Conservation (phyloP, 2,329 filamentous ascomycete genomes). For the Dactylonectria macrodidyma region DNA sequence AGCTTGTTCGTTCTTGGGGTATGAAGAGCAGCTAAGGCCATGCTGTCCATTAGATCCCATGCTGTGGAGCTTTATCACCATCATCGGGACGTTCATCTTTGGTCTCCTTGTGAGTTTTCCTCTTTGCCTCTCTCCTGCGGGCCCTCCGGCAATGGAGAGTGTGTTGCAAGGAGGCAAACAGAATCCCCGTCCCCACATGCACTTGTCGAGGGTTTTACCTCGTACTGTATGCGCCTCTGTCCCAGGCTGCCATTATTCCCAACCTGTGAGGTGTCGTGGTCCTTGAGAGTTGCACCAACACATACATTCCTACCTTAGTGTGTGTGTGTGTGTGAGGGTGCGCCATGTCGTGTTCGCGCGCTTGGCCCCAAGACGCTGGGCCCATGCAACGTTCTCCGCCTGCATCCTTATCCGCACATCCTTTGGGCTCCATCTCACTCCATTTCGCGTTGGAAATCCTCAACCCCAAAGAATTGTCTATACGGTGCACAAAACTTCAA, state of each 20-base stretch:
- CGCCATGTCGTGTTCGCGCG: slow-evolving; percentile 12
- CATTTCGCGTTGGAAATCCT: slow-evolving; percentile 31
- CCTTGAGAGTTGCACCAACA: slow-evolving; percentile 7
- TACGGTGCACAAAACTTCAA: slow-evolving; percentile 45
- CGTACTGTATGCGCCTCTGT: neutral
- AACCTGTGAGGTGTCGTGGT: neutral
- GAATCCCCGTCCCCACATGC: slow-evolving; percentile 41
- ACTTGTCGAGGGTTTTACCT: slow-evolving; percentile 33
- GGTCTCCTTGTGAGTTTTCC: too few species aligned
- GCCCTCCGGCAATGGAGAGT: slow-evolving; percentile 1
- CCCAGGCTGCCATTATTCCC: neutral
- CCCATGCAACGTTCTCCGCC: slow-evolving; percentile 23
- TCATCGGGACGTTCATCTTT: neutral
- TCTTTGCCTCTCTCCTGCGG: neutral
- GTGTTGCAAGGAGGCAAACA: neutral
- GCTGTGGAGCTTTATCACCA: slow-evolving; percentile 12
- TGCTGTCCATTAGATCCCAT: slow-evolving; percentile 18
- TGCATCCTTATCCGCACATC: slow-evolving; percentile 48
- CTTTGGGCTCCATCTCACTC: slow-evolving; percentile 30
- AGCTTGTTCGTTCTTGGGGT: too few species aligned
- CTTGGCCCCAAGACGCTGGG: neutral
- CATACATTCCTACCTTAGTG: slow-evolving; percentile 25
- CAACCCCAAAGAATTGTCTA: slow-evolving; percentile 49
- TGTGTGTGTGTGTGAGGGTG: neutral
- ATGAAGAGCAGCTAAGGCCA: neutral